Evolutionary conservation across 257 asterid genomes (phyloP).

Genomic region (Scutellaria barbata): DNA sequence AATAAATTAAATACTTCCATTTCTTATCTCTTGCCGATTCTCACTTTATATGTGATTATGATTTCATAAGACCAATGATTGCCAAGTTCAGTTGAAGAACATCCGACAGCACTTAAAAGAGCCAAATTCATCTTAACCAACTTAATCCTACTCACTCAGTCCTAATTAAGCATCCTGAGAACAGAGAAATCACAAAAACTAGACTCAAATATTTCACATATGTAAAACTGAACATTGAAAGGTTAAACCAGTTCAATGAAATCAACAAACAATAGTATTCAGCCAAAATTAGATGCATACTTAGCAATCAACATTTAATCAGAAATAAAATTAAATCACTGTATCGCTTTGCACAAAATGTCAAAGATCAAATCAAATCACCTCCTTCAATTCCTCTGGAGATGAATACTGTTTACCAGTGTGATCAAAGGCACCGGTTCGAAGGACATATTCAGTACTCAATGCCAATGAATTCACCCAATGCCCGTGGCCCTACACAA

Average conservation of each 20-base stretch:
- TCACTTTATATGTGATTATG: neutral
- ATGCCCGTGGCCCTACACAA: slow-evolving; percentile 90
- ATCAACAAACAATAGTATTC: slow-evolving; percentile 8
- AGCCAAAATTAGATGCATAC: slow-evolving; percentile 16
- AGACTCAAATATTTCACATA: neutral
- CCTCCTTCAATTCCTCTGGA: slow-evolving; percentile 93
- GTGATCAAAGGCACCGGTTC: slow-evolving; percentile 96
- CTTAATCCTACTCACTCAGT: slow-evolving; percentile 1
- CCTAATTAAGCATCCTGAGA: neutral
- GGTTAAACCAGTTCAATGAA: neutral
- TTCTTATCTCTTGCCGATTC: neutral
- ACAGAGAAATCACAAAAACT: neutral
- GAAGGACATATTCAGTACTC: slow-evolving; percentile 93
- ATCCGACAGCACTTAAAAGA: slow-evolving; percentile 5
- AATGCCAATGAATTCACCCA: slow-evolving; percentile 97
- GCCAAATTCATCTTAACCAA: slow-evolving; percentile 14
- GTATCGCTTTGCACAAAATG: slow-evolving; percentile 4
- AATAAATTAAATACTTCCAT: neutral
- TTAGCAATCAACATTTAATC: slow-evolving; percentile 1
- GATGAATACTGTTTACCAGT: slow-evolving; percentile 67
- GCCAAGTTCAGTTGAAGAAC: slow-evolving; percentile 10
- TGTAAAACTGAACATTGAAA: neutral
- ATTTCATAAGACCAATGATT: neutral
- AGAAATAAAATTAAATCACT: neutral
- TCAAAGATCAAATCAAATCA: slow-evolving; percentile 36